Percentiles rank a stretch among this genome's conserved stretches.
Evolutionary conservation across 306 rosid genomes (phyloP).

Genomic region (Oxytropis ochrocephala): DNA sequence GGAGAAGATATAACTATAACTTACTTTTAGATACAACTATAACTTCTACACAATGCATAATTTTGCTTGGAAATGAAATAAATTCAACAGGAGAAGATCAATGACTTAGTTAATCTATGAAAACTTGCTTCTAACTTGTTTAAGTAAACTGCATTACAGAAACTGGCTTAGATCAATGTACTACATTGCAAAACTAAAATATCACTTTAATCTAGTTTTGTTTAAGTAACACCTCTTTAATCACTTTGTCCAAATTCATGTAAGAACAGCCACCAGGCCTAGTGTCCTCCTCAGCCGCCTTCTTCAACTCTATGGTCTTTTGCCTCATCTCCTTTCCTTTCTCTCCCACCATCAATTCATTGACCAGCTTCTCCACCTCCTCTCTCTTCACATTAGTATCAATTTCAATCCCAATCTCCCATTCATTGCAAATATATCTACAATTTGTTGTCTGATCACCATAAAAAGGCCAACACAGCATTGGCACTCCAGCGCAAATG

Average conservation of each 20-base stretch:
- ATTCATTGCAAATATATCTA: constrained; percentile 1
- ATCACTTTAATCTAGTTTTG: neutral
- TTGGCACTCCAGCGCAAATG: constrained; percentile 22
- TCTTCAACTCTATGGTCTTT: constrained; percentile 14
- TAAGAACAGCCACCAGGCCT: constrained; percentile 14
- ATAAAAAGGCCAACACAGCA: constrained; percentile 32
- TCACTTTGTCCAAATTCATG: constrained; percentile 6
- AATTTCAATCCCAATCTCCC: constrained; percentile 29
- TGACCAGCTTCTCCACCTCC: constrained; percentile 26
- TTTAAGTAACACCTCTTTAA: constrained; percentile 17
- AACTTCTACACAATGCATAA: neutral
- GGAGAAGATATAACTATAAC: too few relatives aligned
- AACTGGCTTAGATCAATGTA: too few relatives aligned
- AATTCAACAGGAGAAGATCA: neutral
- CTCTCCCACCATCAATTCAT: constrained; percentile 29
- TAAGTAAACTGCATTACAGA: too few relatives aligned
- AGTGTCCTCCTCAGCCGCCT: constrained; percentile 13
- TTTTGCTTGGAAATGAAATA: neutral
- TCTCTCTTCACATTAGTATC: constrained; percentile 21
- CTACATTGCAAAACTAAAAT: too few relatives aligned
- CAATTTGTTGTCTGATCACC: constrained; percentile 20
- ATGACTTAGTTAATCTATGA: too few relatives aligned
- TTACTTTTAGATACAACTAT: neutral
- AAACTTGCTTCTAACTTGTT: too few relatives aligned
- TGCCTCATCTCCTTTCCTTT: constrained; percentile 27